Evolutionary conservation across 1,284 basidiomycete genomes (phyloP).

Genomic region (Hemileccinum hortonii): DNA sequence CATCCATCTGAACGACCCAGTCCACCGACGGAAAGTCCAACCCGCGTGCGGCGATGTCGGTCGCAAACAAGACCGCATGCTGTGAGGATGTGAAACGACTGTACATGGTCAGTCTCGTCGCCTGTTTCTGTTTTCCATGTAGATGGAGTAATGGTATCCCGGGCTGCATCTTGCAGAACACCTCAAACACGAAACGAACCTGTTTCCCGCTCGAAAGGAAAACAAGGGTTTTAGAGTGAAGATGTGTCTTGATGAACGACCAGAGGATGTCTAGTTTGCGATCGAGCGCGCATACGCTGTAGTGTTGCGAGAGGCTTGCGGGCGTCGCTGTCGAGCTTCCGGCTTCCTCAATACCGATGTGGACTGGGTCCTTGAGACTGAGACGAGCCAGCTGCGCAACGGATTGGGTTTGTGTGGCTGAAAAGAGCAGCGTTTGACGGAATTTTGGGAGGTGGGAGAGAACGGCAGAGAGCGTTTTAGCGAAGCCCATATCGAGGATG

Average conservation of each 20-base stretch:
- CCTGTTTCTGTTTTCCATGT: slow-evolving; percentile 97
- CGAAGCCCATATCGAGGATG: slow-evolving; percentile 95
- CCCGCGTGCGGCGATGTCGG: slow-evolving; percentile 97
- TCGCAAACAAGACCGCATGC: slow-evolving; percentile 86
- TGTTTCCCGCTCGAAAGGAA: slow-evolving; percentile 97
- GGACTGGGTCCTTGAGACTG: slow-evolving; percentile 81
- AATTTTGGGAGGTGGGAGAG: slow-evolving; percentile 83
- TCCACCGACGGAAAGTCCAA: slow-evolving; percentile 97
- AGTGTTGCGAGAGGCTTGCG: slow-evolving; percentile 85
- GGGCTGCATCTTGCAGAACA: slow-evolving; percentile 93
- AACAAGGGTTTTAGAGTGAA: slow-evolving; percentile 90
- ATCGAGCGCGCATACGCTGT: slow-evolving; percentile 81
- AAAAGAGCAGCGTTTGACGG: slow-evolving; percentile 94
- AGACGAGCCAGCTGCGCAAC: slow-evolving; percentile 89
- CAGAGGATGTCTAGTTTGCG: slow-evolving; percentile 91
- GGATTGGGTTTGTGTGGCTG: slow-evolving; percentile 93
- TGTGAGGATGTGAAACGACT: slow-evolving; percentile 77
- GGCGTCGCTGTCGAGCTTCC: slow-evolving; percentile 50
- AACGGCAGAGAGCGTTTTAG: slow-evolving; percentile 86
- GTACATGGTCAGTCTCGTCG: slow-evolving; percentile 81
- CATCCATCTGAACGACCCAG: slow-evolving; percentile 98
- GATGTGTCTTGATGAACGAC: slow-evolving; percentile 93
- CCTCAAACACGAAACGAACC: slow-evolving; percentile 96
- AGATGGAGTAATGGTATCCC: slow-evolving; percentile 89
- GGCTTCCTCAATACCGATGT: slow-evolving; percentile 65